Base-by-base conservation (phyloP, 1,139 yeast species). In the Saccharomyces hybrid region DNA sequence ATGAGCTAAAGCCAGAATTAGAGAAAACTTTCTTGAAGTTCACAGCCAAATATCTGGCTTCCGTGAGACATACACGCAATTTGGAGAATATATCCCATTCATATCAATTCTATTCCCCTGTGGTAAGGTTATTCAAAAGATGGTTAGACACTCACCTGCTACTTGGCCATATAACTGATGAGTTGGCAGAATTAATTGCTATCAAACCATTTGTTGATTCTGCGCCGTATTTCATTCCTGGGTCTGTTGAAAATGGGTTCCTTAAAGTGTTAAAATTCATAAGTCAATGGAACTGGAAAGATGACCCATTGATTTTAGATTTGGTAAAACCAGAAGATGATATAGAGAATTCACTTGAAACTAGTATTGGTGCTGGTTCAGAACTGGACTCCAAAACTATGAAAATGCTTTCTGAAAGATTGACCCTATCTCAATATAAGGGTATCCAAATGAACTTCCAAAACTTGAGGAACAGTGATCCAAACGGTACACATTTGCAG, bases 221-320 rank as follows among this genome's bases (percentile, higher is more conserved):
- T 14, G 84, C 88, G 0, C 96, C 97, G 28, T 90, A 80, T 70
- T 77, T 82, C 1, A 78, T 82, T 2, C 98, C 99, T 3, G 81
- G 86, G 50, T 84, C 95, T 49, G 83, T 86, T 7, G 84, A 82
- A 60, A 79, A 85, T 56, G 99, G 97, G 13, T 89, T 93, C 66
- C 75, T 88, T 57, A 84, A 95, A 57, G 79, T 85, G 23, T 70
- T 95, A 48, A 77, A 80, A 52, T 88, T 86, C 64, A 71, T 93
- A 49, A 79, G 96, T 14, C 73, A 73, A 47, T 95, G 99, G 99
- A 91, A 93, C 69, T 93, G 99, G 99, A 84, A 82, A 63, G 95
- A 87, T 60, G 90, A 85, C 50, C 86, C 96, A 1, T 73, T 93
- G 59, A 79, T 91, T 54, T 73, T 93, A 60, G 97, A 91, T 65